A percentile compares a stretch with the other conserved stretches of the same genome.
These are phyloP conservation scores for Trypanosoma lewisi DNA, from an alignment of 208 protist genomes.

Conservation along the genomic window DNA sequence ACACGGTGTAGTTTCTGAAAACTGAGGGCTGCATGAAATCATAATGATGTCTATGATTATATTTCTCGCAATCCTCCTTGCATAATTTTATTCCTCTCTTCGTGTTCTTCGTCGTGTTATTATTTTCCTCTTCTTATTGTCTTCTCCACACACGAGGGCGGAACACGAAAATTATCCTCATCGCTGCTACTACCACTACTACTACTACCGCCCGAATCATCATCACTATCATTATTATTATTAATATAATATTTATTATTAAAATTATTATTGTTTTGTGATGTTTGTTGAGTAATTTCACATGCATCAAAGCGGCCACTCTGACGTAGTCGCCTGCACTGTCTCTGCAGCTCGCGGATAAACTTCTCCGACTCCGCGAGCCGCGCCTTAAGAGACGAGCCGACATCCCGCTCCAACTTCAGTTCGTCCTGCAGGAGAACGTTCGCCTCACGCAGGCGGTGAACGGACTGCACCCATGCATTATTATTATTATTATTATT, in stretches of 20 bases:
- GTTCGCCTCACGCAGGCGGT: slow-evolving; percentile 9
- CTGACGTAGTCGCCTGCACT: slow-evolving; percentile 20
- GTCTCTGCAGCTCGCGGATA: slow-evolving; percentile 17
- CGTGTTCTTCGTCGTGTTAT: too few relatives aligned
- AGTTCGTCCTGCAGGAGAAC: slow-evolving; percentile 18
- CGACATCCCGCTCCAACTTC: slow-evolving; percentile 11
- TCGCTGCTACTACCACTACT: too few relatives aligned
- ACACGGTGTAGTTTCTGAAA: too few relatives aligned
- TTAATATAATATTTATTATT: not conserved
- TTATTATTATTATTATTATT: not conserved
- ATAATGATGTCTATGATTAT: too few relatives aligned
- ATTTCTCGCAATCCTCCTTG: too few relatives aligned
- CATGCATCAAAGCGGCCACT: slow-evolving; percentile 17
- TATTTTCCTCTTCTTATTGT: too few relatives aligned
- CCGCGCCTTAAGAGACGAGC: not conserved
- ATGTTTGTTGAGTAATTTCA: slow-evolving; percentile 5
- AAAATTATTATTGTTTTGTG: slow-evolving; percentile 3
- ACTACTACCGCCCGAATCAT: too few relatives aligned
- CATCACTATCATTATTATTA: not conserved
- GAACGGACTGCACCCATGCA: slow-evolving; percentile 10
- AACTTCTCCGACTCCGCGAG: slow-evolving; percentile 10
- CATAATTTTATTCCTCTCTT: too few relatives aligned
- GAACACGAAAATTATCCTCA: too few relatives aligned
- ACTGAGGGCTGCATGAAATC: too few relatives aligned
- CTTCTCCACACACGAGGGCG: too few relatives aligned